Conservation (phyloP, 2,329 filamentous ascomycete genomes). For the Ramichloridium luteum region DNA sequence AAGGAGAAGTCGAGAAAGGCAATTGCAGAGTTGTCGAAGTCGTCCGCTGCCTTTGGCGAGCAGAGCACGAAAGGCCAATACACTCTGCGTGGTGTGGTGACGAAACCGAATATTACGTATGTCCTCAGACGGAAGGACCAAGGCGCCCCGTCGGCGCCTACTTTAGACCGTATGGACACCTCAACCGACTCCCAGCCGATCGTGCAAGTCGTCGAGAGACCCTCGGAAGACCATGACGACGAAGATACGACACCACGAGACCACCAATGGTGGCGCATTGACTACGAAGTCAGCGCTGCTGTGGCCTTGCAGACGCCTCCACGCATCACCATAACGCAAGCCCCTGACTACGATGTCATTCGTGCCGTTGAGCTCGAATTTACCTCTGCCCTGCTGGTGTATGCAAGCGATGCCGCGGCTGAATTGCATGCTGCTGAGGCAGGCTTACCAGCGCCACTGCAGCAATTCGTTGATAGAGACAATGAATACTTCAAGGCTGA, state of each 20-base stretch:
- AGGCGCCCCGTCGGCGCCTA: constrained; percentile 5
- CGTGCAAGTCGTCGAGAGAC: not conserved
- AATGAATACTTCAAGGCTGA: constrained; percentile 16
- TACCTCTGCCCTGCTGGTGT: constrained; percentile 44
- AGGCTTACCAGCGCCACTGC: constrained; percentile 13
- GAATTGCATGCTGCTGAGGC: constrained; percentile 9
- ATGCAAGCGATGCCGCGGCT: constrained; percentile 39
- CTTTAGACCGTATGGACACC: not conserved
- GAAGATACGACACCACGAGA: constrained; percentile 24
- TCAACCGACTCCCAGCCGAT: not conserved
- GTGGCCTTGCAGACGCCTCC: constrained; percentile 15
- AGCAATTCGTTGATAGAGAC: constrained; percentile 19
- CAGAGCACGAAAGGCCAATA: constrained; percentile 36
- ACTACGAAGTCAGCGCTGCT: constrained; percentile 34
- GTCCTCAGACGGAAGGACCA: constrained; percentile 33
- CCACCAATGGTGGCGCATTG: constrained; percentile 46
- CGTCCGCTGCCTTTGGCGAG: constrained; percentile 11
- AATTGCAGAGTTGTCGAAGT: constrained; percentile 19
- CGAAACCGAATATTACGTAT: constrained; percentile 45
- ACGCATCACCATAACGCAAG: constrained; percentile 20
- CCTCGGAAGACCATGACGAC: constrained; percentile 12
- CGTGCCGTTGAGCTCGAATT: constrained; percentile 39
- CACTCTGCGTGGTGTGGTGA: constrained; percentile 46
- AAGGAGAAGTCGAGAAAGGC: constrained; percentile 21
- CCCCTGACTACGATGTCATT: constrained; percentile 41